phyloP scores from a whole-genome alignment of 805 yeast species.

The Zygoascus bituminiphila region DNA sequence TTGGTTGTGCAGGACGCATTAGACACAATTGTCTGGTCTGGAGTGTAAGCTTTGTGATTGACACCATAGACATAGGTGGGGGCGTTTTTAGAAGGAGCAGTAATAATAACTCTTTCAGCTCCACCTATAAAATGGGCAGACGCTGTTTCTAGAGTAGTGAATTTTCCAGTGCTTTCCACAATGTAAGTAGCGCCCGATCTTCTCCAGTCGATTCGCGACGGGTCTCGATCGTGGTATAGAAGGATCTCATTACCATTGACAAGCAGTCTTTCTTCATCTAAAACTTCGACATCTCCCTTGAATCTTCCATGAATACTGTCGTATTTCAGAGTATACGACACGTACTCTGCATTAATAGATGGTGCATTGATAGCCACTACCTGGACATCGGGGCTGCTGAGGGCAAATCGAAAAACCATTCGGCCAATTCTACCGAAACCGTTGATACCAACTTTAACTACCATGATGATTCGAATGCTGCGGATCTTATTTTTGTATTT shows the following conservation, averaged over 20 bases:
- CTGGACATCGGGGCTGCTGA: conserved; percentile 61
- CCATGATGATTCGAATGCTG: conserved; percentile 18
- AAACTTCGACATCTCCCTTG: conserved; percentile 56
- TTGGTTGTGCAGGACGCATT: conserved; percentile 95
- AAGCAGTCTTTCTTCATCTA: conserved; percentile 44
- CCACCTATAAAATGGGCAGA: conserved; percentile 79
- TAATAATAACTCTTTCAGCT: conserved; percentile 87
- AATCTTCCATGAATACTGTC: conserved; percentile 87
- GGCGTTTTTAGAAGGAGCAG: conserved; percentile 89
- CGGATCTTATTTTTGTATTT: neutral
- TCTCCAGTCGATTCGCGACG: conserved; percentile 83
- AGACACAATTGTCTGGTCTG: conserved; percentile 67
- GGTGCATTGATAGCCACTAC: conserved; percentile 88
- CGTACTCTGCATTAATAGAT: conserved; percentile 79
- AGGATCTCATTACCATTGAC: conserved; percentile 59
- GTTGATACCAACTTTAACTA: conserved; percentile 73
- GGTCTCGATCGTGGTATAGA: conserved; percentile 77
- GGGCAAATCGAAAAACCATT: conserved; percentile 73
- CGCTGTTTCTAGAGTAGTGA: conserved; percentile 75
- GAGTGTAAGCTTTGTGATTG: conserved; percentile 66
- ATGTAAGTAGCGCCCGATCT: conserved; percentile 70
- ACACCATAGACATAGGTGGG: conserved; percentile 95
- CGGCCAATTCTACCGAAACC: conserved; percentile 95
- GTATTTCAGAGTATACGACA: conserved; percentile 90
- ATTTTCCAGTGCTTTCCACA: conserved; percentile 90